Base-by-base conservation (phyloP, 306 rosid species). In the Coriaria nepalensis region DNA sequence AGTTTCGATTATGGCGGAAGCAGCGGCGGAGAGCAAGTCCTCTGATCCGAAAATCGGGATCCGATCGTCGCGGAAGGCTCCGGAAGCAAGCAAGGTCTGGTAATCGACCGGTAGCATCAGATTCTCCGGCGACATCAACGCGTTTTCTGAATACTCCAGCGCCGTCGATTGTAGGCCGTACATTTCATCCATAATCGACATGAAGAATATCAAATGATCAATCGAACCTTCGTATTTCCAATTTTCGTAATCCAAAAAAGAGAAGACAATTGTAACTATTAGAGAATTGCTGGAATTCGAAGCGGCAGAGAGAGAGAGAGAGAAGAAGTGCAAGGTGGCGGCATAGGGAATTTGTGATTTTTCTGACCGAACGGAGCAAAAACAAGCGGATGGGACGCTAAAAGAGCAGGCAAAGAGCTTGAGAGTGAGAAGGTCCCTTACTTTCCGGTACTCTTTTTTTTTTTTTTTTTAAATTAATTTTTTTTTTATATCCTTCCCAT, bases 21-120 rank as follows among this genome's bases (percentile, higher is more conserved):
- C 73, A 8, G 64, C 63, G 39, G 61, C 78, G 1, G 92, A 53
- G 57, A 82, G 67, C 61, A 92, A 15, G 13, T 73, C 86, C 39
- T 82, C 78, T 60, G 98, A 79, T 79, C 96, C 94, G 65, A 79
- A 82, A 57, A 82, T 53, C 7, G 94, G 90, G 51, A 77, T 45
- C 68, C 84, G 78, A 36, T 49, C 3, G 29, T 20, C 65, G 5
- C 60, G 61, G 55, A 55, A 41, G 39, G 60, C 59, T 6, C 62
- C 52, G 4, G 78, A 75, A 13, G 74, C 65, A 8, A 79, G 66
- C 5, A 71, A 64, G 47, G 53, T 73, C 69, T 73, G 81, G 73
- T 85, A 83, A 51, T 92, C 93, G 9, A 72, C 10, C 5, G 94
- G 94, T 2, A 85, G 69, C 52, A 82, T 74, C 73, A 79, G 94